Base-by-base conservation (phyloP, 2,329 filamentous ascomycete genomes). In the Penicillium sclerotiorum region DNA sequence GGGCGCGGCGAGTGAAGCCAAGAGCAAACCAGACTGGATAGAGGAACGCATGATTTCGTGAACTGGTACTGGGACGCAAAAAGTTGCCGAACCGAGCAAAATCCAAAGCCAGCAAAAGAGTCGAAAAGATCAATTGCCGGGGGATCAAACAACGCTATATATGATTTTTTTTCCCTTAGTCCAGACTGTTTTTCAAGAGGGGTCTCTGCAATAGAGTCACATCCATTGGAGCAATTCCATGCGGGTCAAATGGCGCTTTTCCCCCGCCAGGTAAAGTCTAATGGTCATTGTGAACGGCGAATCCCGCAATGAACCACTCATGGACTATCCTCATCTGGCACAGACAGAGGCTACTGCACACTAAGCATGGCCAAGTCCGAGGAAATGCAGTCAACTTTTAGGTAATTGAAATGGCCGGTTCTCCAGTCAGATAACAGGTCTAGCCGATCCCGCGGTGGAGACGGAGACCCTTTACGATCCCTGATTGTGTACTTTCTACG, bases 31-130 rank as follows among this genome's bases (percentile, higher is more conserved):
- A 37, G 61, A 60, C 43, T 61, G 58, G 22, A 61, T 38, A 17
- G 58, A 61, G 38, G 58, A 49, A 30, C 55, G 59, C 67, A 69
- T 69, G 33, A 30, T 22, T n/a, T n/a, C n/a, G n/a, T n/a, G n/a
- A n/a, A n/a, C n/a, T n/a, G n/a, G n/a, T n/a, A n/a, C n/a, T n/a
- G n/a, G n/a, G n/a, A n/a, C n/a, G n/a, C n/a, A n/a, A n/a, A n/a
- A n/a, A n/a, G n/a, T n/a, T n/a, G n/a, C n/a, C n/a, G n/a, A n/a
- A n/a, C n/a, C n/a, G n/a, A n/a, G n/a, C n/a, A n/a, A n/a, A n/a
- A n/a, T n/a, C n/a, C n/a, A n/a, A n/a, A n/a, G n/a, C n/a, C n/a
- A n/a, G n/a, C n/a, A n/a, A n/a, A n/a, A n/a, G n/a, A n/a, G n/a
- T n/a, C n/a, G n/a, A n/a, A n/a, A n/a, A n/a, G n/a, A n/a, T n/a